Evolutionary conservation across 441 rosid species (phyloP).

Genomic region (Populus hybrid): DNA sequence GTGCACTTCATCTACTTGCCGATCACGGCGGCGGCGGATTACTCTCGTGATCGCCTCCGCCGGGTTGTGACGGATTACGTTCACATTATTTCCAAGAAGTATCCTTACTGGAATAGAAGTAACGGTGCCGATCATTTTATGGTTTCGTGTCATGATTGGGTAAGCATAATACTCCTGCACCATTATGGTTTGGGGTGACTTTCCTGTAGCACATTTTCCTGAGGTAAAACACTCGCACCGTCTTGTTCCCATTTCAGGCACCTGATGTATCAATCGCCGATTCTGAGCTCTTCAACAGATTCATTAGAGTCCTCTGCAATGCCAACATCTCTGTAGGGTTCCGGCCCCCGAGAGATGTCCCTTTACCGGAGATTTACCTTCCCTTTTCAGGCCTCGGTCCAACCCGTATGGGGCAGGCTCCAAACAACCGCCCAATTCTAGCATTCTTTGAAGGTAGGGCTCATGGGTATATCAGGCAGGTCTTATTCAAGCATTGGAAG

Average conservation of each 20-base stretch:
- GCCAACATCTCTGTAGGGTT: no score
- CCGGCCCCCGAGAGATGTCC: slow-evolving; percentile 47
- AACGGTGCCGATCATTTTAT: slow-evolving; percentile 82
- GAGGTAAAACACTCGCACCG: not conserved
- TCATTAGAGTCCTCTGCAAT: no score
- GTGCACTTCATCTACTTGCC: slow-evolving; percentile 48
- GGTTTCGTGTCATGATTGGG: slow-evolving; percentile 91
- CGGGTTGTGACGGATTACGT: slow-evolving; percentile 55
- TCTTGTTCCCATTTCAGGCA: slow-evolving; percentile 34
- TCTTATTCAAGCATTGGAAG: slow-evolving; percentile 60
- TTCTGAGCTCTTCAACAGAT: not conserved
- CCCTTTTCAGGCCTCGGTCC: slow-evolving; percentile 31
- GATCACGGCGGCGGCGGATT: not conserved
- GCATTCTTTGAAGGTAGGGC: slow-evolving; percentile 65
- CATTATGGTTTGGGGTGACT: no score
- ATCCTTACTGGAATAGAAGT: slow-evolving; percentile 54
- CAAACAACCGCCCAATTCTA: slow-evolving; percentile 32
- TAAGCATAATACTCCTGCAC: slow-evolving; percentile 1
- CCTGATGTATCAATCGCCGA: slow-evolving; percentile 53
- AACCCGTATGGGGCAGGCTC: slow-evolving; percentile 29
- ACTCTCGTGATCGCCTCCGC: slow-evolving; percentile 33
- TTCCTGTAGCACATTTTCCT: not conserved
- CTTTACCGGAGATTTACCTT: slow-evolving; percentile 62
- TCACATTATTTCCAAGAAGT: slow-evolving; percentile 37
- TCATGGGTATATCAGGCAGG: slow-evolving; percentile 55